These are phyloP conservation scores for Trifolium repens DNA, from an alignment of 306 rosid species.

Conservation along the genomic window DNA sequence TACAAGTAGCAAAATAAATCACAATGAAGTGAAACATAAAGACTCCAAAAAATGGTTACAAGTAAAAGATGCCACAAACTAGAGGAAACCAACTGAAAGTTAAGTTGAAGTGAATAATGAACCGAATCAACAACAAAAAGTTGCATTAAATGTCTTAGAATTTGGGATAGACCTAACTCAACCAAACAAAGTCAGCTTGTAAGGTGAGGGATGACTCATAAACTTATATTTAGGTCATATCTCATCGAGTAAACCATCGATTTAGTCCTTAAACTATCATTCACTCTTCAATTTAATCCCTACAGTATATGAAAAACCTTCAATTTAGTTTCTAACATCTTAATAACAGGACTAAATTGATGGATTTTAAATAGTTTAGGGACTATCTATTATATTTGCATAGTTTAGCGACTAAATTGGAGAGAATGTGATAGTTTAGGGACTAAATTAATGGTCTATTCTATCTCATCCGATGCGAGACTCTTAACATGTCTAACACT, in stretches of 20 bases:
- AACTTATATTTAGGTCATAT: neutral
- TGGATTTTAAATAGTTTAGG: too few species aligned
- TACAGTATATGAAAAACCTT: too few species aligned
- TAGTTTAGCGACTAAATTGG: too few species aligned
- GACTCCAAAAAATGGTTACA: constrained; percentile 1
- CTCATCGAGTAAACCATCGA: too few species aligned
- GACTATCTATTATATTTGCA: too few species aligned
- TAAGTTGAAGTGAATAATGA: neutral
- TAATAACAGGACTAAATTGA: too few species aligned
- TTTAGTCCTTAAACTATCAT: too few species aligned
- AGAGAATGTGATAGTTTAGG: too few species aligned
- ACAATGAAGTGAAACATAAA: constrained; percentile 6
- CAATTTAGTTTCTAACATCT: too few species aligned
- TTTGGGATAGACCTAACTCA: neutral
- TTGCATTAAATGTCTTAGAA: neutral
- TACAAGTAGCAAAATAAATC: constrained; percentile 30
- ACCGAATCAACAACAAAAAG: constrained; percentile 27
- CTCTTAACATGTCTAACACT: neutral
- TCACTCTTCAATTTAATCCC: too few species aligned
- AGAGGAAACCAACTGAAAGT: constrained; percentile 15
- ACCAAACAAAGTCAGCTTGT: neutral
- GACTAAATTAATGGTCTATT: too few species aligned
- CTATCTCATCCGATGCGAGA: neutral
- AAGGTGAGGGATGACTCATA: neutral
- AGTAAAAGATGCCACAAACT: constrained; percentile 24